Evolutionary conservation across 768 basidiomycete species (phyloP).

Genomic region (Suillus hirtellus): DNA sequence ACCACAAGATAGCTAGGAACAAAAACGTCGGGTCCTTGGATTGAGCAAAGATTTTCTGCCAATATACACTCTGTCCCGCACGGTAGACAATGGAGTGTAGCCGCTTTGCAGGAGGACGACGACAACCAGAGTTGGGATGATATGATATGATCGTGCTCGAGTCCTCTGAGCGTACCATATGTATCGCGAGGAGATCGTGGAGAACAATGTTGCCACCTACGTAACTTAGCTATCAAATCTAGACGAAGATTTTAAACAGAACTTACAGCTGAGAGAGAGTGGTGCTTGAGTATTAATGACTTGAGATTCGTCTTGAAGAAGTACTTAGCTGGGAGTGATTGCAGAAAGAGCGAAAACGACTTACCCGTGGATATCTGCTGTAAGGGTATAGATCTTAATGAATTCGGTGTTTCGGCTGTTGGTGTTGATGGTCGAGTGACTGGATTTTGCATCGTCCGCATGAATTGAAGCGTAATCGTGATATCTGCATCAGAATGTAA

Average conservation of each 20-base stretch:
- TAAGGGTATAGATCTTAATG: not conserved
- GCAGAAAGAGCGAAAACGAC: not conserved
- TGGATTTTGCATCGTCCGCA: slow-evolving; percentile 40
- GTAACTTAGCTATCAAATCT: not conserved
- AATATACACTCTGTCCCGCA: slow-evolving; percentile 38
- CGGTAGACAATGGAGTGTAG: slow-evolving; percentile 33
- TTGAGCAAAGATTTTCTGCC: slow-evolving; percentile 33
- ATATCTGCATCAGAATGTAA: slow-evolving; percentile 33
- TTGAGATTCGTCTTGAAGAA: slow-evolving; percentile 19
- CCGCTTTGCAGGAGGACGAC: slow-evolving; percentile 29
- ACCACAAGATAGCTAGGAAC: slow-evolving; percentile 51
- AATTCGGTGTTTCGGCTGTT: not conserved
- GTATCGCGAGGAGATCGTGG: slow-evolving; percentile 40
- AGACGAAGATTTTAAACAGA: not conserved
- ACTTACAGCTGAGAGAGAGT: slow-evolving; percentile 26
- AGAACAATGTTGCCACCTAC: slow-evolving; percentile 28
- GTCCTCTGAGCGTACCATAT: slow-evolving; percentile 34
- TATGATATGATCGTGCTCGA: slow-evolving; percentile 38
- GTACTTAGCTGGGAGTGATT: not conserved
- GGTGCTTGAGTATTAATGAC: slow-evolving; percentile 38
- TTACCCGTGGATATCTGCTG: not conserved
- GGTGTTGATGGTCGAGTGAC: slow-evolving; percentile 23
- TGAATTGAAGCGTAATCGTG: slow-evolving; percentile 43
- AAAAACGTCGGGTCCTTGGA: slow-evolving; percentile 36
- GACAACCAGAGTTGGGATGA: slow-evolving; percentile 28